Evolutionary conservation across 768 basidiomycete genomes (phyloP), one percentile per base, ranked within the genome.

Genomic region (Termitomyces sp.): DNA sequence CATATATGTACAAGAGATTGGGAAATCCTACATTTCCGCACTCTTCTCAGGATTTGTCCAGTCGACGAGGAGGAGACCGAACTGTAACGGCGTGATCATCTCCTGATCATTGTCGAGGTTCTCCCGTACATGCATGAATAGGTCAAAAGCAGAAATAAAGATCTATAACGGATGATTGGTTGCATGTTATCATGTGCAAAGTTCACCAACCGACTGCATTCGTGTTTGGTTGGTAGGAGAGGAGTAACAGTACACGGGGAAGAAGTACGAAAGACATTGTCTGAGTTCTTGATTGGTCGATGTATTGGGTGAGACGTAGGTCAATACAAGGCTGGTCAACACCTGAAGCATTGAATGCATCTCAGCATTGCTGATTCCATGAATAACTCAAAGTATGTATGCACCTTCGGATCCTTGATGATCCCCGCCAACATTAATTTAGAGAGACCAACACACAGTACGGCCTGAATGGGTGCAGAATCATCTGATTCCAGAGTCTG

Each of bases 221-320:
- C 76, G 81, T 67, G 63, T 79, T 72, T 98, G 94, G 66, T 98
- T 96, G 17, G 67, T 70, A 6, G 85, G 70, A 0, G 91, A 87
- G 0, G 94, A 92, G 69, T 91, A 97, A 67, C 92, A 91, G 67
- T 91, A 98, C 0, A 94, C 86, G 0, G 94, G 93, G 75, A 99
- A 89, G 78, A 98, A 98, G 69, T 97, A 98, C 5, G 92, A 86
- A 14, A 99, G 76, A 66, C 94, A 98, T 70, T 98, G 96, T 43
- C 93, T 80, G 17, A 98, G 76, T 60, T 91, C 84, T 61, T 89
- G 86, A 66, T 97, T 98, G 25, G 86, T 81, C 10, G 76, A 79
- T 0, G 95, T 97, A 44, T 88, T 84, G 0, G 94, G 91, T 0
- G 92, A 91, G 54, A 98, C 81, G 68, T 94, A 99, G 19, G 86